Evolutionary conservation across 2,329 filamentous ascomycete genomes (phyloP), one percentile per base, ranked within the genome.

Genomic region (Aspergillus sp.): DNA sequence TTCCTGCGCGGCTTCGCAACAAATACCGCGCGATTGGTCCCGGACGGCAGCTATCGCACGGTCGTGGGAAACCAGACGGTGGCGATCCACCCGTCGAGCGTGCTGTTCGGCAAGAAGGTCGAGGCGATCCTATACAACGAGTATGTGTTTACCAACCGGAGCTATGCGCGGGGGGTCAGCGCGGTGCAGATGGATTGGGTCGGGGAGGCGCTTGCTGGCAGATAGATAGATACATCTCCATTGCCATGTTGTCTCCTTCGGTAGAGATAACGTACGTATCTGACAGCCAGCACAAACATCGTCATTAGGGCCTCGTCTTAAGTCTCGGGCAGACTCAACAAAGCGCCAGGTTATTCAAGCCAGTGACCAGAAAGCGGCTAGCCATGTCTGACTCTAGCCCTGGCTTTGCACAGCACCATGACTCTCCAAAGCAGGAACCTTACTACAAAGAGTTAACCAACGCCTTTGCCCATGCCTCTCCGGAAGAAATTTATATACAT

Each of bases 71-170:
- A 76, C 40, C 75, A 80, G 52, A 67, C 66, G 0, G 74, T 80
- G 1, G 67, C 74, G 1, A 77, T 80, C 24, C 76, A 80, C 36
- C 75, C 75, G 1, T 71, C 69, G 5, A 77, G 72, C 38, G 72
- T 75, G 10, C 52, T 79, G 5, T 75, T 74, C 46, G 72, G 73
- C 13, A 69, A 69, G 47, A 74, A 72, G 42, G 63, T 75, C 4
- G 74, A 78, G 53, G 75, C 72, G 2, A 75, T 80, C 33, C 63
- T 80, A 51, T 80, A 77, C 46, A 75, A 72, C 37, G 75, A 80
- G 51, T 78, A 75, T 52, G 73, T 80, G 2, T 80, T 74, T 47
- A 80, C 76, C 13, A 78, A 70, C 26, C 72, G 72, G 43, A 72
- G 72, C 33, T 80, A 78, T 59, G 76, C 73, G 10, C 63, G 74